These are phyloP conservation scores for Fusarium zealandicum DNA, from an alignment of 2,329 filamentous ascomycete species.

Conservation along the genomic window DNA sequence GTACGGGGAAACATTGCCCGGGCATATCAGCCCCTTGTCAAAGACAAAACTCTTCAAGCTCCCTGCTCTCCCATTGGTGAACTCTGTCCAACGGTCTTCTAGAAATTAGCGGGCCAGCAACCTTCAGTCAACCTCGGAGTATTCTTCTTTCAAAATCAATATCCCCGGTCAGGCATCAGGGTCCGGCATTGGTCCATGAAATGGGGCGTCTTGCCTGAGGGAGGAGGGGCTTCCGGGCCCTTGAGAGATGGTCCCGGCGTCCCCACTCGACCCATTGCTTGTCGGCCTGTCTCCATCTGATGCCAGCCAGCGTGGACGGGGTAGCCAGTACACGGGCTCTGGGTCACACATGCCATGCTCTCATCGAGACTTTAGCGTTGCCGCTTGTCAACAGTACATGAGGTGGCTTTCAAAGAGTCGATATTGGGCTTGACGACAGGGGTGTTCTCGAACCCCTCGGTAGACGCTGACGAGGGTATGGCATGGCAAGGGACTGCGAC, in stretches of 20 bases:
- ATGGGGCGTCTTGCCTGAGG: constrained; percentile 33
- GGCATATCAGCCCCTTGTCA: constrained; percentile 31
- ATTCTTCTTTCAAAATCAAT: constrained; percentile 43
- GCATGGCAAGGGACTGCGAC: constrained; percentile 36
- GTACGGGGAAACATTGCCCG: constrained; percentile 15
- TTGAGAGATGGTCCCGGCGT: constrained; percentile 42
- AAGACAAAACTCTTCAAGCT: constrained; percentile 39
- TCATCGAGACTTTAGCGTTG: constrained; percentile 34
- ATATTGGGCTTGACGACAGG: constrained; percentile 35
- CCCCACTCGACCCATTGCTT: constrained; percentile 42
- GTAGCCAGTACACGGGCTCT: constrained; percentile 38
- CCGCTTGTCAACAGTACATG: constrained; percentile 42
- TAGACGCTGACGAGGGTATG: constrained; percentile 45
- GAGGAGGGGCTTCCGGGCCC: constrained; percentile 42
- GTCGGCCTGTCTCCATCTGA: constrained; percentile 38
- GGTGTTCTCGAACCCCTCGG: constrained; percentile 44
- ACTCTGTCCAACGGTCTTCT: constrained; percentile 43
- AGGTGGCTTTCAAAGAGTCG: constrained; percentile 22
- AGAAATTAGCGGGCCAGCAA: constrained; percentile 44
- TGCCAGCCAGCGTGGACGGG: constrained; percentile 35
- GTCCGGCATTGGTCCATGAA: constrained; percentile 37
- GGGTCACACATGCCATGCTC: constrained; percentile 31
- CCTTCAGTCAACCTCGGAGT: constrained; percentile 41
- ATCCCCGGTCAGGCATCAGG: constrained; percentile 37
- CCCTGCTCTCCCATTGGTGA: constrained; percentile 34